Conservation (phyloP, 305 asterid genomes). For the Euphrasia arctica region DNA sequence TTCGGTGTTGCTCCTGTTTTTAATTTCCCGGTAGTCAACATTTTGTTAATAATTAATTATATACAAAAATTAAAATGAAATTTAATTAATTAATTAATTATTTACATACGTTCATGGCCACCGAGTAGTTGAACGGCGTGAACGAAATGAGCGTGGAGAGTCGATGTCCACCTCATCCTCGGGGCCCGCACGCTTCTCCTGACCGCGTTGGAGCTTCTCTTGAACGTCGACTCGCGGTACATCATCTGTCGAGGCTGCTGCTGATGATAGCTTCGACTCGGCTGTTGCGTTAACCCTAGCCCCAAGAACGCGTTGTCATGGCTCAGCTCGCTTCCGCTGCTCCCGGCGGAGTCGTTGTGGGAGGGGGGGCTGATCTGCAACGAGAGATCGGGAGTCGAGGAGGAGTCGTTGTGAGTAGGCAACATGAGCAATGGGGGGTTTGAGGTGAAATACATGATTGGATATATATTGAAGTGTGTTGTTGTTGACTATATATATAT, state of each 20-base stretch:
- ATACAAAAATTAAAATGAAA: too few species aligned
- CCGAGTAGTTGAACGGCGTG: slow-evolving; percentile 84
- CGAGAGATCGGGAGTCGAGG: slow-evolving; percentile 58
- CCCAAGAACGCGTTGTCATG: slow-evolving; percentile 38
- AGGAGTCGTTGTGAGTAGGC: too few species aligned
- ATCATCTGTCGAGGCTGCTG: slow-evolving; percentile 31
- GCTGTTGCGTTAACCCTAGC: too few species aligned
- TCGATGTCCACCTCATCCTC: slow-evolving; percentile 82
- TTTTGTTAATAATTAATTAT: too few species aligned
- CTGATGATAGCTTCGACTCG: slow-evolving; percentile 30
- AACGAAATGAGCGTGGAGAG: slow-evolving; percentile 84
- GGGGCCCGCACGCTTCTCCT: slow-evolving; percentile 66
- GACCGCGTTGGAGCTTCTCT: slow-evolving; percentile 42
- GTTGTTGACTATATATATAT: too few species aligned
- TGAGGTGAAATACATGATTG: slow-evolving; percentile 32
- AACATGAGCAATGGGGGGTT: slow-evolving; percentile 28
- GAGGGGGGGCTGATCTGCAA: slow-evolving; percentile 74
- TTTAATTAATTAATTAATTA: too few species aligned
- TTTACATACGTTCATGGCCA: slow-evolving; percentile 73
- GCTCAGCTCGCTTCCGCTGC: slow-evolving; percentile 72
- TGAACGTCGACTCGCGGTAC: slow-evolving; percentile 27
- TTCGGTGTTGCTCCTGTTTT: slow-evolving; percentile 90
- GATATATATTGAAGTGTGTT: not conserved
- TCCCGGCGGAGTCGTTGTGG: slow-evolving; percentile 38
- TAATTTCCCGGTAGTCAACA: not conserved